Base-by-base conservation (phyloP, 192 early-diverging fungal genomes). In the Funneliformis mosseae region DNA sequence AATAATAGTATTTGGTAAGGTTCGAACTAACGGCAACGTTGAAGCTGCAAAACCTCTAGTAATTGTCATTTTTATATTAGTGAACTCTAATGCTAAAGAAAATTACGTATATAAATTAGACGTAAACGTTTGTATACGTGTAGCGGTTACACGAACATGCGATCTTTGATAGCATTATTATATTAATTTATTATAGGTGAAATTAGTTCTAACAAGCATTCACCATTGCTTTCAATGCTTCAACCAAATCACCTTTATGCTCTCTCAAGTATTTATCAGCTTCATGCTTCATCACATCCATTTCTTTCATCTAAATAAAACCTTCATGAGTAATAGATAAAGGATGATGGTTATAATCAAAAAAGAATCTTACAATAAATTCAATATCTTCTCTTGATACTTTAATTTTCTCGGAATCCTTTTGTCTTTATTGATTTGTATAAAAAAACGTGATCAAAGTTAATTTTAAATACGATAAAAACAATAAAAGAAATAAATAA, bases 331-430 rank as follows among this genome's bases (percentile, higher is more conserved):
- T 55, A 21, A 21, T 55, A 55, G 16, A 18, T 46, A 39, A 25
- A 66, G 18, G 14, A 23, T 33, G n/a, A 66, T n/a, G n/a, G n/a
- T n/a, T n/a, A n/a, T n/a, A n/a, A 33, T 33, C 33, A 33, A 5
- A 33, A 21, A 25, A 66, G 27, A 43, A 63, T 55, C 87, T 45
- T 83, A 90, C 87, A 69, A 90, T 76, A 68, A 87, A 69, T 46
- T 90, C 89, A 6, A 90, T 81, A 74, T 88, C 89, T 59, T 88
- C 86, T 78, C 86, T 90, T 33, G 85, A 81, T 27, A 90, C 63
- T 8, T 76, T 80, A n/a, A 90, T 68, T 69, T 87, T 87, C 68
- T 85, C 87, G 0, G 74, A 62, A 46, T 87, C 87, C 74, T 88
- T 87, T 87, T 6, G 87, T 84, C 89, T 90, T 74, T 8, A 28